These are phyloP conservation scores for Patellaria atrata DNA, from an alignment of 495 filamentous ascomycete genomes.

Conservation along the genomic window DNA sequence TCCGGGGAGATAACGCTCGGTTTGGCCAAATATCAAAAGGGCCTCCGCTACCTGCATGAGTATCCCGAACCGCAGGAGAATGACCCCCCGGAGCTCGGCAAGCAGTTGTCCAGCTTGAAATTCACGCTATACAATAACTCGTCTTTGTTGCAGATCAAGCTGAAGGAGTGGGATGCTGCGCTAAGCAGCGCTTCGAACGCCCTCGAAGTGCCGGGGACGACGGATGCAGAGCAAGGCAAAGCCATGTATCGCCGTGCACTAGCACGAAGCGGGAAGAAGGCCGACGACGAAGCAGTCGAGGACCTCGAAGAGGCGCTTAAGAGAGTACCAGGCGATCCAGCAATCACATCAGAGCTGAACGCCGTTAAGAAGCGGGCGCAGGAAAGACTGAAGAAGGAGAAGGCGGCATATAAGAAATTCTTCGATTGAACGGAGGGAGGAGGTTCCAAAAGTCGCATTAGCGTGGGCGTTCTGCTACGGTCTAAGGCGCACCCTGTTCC, in stretches of 20 bases:
- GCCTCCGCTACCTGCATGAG: slow-evolving; percentile 85
- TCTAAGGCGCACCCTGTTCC: too few relatives aligned
- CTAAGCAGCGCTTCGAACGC: slow-evolving; percentile 57
- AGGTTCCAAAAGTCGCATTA: too few relatives aligned
- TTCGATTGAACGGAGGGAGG: too few relatives aligned
- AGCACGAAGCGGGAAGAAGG: slow-evolving; percentile 58
- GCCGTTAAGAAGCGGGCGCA: slow-evolving; percentile 60
- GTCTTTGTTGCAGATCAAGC: slow-evolving; percentile 67
- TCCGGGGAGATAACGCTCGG: slow-evolving; percentile 49
- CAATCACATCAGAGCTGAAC: slow-evolving; percentile 57
- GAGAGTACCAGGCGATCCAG: slow-evolving; percentile 62
- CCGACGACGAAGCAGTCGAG: slow-evolving; percentile 69
- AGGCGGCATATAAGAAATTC: slow-evolving; percentile 77
- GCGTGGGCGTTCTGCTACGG: too few relatives aligned
- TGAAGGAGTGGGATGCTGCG: slow-evolving; percentile 53
- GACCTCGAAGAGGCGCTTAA: slow-evolving; percentile 64
- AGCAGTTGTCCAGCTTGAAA: slow-evolving; percentile 54
- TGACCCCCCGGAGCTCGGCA: slow-evolving; percentile 50
- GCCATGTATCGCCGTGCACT: slow-evolving; percentile 69
- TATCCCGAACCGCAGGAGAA: slow-evolving; percentile 54
- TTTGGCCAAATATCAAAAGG: slow-evolving; percentile 94
- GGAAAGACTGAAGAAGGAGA: slow-evolving; percentile 69
- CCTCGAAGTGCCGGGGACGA: slow-evolving; percentile 48
- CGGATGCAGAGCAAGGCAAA: slow-evolving; percentile 74
- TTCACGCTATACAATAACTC: slow-evolving; percentile 68